Evolutionary conservation across 2,329 filamentous ascomycete species (phyloP).

Genomic region (Lasiodiplodia gonubiensis): DNA sequence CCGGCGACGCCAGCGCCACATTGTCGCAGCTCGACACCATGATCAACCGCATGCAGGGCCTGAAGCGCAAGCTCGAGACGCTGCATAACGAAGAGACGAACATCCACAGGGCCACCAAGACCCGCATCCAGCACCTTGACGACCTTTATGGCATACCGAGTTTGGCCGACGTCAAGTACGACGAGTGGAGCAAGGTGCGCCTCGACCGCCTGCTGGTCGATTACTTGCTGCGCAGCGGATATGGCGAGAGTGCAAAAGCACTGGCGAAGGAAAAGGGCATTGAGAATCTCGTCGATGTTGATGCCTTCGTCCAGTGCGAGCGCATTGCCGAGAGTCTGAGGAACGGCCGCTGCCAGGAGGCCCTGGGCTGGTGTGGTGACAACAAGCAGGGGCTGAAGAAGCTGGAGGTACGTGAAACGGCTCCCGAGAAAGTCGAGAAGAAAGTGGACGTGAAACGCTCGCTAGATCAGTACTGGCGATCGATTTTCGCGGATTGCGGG

Average conservation of each 20-base stretch:
- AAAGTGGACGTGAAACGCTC: neutral
- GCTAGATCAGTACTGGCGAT: neutral
- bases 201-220: conserved; percentile 89
- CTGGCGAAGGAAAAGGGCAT: conserved; percentile 79
- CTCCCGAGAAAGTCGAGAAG: neutral
- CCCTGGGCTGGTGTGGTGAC: conserved; percentile 87
- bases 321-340: conserved; percentile 76
- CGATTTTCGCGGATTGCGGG: neutral
- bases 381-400: conserved; percentile 93
- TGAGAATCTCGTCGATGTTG: conserved; percentile 81
- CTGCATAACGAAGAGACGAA: conserved; percentile 80
- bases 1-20: conserved; percentile 60
- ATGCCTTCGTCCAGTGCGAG: conserved; percentile 84
- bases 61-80: conserved; percentile 83
- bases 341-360: conserved; percentile 62
- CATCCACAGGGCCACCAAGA: conserved; percentile 75
- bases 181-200: conserved; percentile 81
- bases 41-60: conserved; percentile 79
- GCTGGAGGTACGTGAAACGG: conserved; percentile 66
- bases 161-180: conserved; percentile 91
- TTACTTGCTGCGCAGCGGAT: conserved; percentile 85
- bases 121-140: conserved; percentile 79
- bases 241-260: conserved; percentile 74
- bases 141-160: conserved; percentile 80
- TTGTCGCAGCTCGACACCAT: conserved; percentile 82